Percentiles rank a stretch among this genome's conserved stretches.
Evolutionary conservation across 768 basidiomycete genomes (phyloP).

Genomic region (Leccinum aurantiacum): DNA sequence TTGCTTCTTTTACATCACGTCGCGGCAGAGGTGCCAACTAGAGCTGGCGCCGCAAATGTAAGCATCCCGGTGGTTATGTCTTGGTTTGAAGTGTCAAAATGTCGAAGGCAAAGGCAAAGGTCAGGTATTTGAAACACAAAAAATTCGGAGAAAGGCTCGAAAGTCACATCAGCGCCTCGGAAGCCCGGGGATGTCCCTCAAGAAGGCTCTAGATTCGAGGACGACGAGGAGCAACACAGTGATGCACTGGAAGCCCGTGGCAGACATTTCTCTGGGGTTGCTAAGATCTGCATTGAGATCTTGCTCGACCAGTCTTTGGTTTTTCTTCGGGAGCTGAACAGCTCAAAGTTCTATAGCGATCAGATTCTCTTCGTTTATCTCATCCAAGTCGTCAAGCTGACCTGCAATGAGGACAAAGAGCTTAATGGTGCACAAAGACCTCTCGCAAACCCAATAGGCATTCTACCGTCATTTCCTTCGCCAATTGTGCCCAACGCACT

Average conservation of each 20-base stretch:
- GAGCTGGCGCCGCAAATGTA: slow-evolving; percentile 19
- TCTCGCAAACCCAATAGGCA: slow-evolving; percentile 24
- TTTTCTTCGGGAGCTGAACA: slow-evolving; percentile 43
- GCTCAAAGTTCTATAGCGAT: slow-evolving; percentile 3
- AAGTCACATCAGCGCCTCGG: slow-evolving; percentile 31
- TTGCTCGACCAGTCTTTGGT: slow-evolving; percentile 36
- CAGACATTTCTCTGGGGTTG: slow-evolving; percentile 4
- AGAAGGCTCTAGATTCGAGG: slow-evolving; percentile 20
- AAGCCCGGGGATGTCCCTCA: slow-evolving; percentile 24
- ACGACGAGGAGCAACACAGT: slow-evolving; percentile 21
- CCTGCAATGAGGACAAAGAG: background rate
- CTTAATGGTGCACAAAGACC: slow-evolving; percentile 3
- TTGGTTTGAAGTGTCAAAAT: slow-evolving; percentile 1
- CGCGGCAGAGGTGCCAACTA: slow-evolving; percentile 9
- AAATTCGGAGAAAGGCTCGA: slow-evolving; percentile 54
- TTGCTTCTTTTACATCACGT: background rate
- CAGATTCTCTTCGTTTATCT: slow-evolving; percentile 6
- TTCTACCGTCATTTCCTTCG: slow-evolving; percentile 68
- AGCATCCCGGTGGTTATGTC: slow-evolving; percentile 7
- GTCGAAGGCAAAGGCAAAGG: slow-evolving; percentile 62
- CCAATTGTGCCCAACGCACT: slow-evolving; percentile 68
- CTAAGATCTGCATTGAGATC: slow-evolving; percentile 20
- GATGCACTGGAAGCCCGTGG: slow-evolving; percentile 15
- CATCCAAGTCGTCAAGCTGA: slow-evolving; percentile 11
- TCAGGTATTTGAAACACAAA: slow-evolving; percentile 73